A percentile compares a stretch with the other conserved stretches of the same genome.
Conservation (phyloP, 371 early-diverging fungal species). For the Choanephora cucurbitarum region DNA sequence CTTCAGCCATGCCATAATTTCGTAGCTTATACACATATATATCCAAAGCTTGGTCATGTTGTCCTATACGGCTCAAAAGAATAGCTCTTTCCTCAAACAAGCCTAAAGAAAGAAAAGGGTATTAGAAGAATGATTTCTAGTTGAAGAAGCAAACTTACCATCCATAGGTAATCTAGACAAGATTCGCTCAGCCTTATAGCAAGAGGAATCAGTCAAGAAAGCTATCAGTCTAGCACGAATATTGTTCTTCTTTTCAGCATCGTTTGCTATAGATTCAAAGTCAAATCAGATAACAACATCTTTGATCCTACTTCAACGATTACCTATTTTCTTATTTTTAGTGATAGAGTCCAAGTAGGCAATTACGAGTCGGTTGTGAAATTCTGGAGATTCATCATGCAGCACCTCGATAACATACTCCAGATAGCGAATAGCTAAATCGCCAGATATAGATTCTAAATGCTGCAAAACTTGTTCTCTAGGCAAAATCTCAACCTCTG, state of each 20-base stretch:
- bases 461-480: slow-evolving; percentile 56
- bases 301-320: neutral
- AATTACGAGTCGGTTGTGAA: slow-evolving; percentile 79
- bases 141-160: slow-evolving; percentile 33
- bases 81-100: slow-evolving; percentile 85
- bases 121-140: neutral
- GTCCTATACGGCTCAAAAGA: slow-evolving; percentile 79
- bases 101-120: slow-evolving; percentile 28
- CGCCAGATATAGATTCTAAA: slow-evolving; percentile 62
- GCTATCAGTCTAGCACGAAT: slow-evolving; percentile 47
- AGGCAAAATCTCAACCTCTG: slow-evolving; percentile 59
- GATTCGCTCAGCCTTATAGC: slow-evolving; percentile 78
- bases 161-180: slow-evolving; percentile 76
- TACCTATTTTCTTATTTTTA: slow-evolving; percentile 15
- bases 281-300: slow-evolving; percentile 3
- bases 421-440: slow-evolving; percentile 73
- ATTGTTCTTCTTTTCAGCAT: slow-evolving; percentile 21
- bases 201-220: slow-evolving; percentile 69
- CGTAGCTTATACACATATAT: slow-evolving; percentile 81
- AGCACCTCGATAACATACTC: slow-evolving; percentile 77
- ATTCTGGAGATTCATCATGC: slow-evolving; percentile 66
- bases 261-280: slow-evolving; percentile 2
- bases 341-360: slow-evolving; percentile 65
- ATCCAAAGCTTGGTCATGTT: slow-evolving; percentile 84
- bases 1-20: slow-evolving; percentile 77